Conservation (phyloP, 495 filamentous ascomycete genomes). For the Neurospora discreta region DNA sequence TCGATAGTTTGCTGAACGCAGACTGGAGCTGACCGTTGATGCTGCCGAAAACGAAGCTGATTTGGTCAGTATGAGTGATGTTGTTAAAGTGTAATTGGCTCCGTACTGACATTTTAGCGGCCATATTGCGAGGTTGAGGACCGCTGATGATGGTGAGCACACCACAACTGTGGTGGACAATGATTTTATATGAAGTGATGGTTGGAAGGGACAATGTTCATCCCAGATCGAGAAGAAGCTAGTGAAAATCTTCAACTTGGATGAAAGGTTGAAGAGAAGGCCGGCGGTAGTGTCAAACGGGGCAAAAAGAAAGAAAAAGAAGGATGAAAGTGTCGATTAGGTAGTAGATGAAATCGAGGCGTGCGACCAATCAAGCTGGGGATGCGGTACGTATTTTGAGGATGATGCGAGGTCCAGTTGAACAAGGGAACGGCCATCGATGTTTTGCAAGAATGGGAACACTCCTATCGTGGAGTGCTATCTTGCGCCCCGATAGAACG, state of each 20-base stretch:
- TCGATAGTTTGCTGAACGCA: slow-evolving; percentile 66
- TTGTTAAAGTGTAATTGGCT: slow-evolving; percentile 1
- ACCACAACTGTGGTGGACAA: not conserved
- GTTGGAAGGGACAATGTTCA: not conserved
- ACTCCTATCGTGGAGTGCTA: not conserved
- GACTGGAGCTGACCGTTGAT: slow-evolving; percentile 61
- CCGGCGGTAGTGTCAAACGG: not conserved
- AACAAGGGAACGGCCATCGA: not conserved
- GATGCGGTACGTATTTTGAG: not conserved
- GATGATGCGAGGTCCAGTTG: not conserved
- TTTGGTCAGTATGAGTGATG: slow-evolving; percentile 22
- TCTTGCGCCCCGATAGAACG: not conserved
- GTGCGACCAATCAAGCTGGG: not conserved
- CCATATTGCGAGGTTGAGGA: slow-evolving; percentile 9
- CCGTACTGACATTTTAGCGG: slow-evolving; percentile 22
- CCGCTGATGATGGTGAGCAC: not conserved
- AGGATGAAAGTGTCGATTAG: not conserved
- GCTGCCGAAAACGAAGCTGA: slow-evolving; percentile 70
- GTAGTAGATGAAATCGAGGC: not conserved
- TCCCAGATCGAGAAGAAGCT: not conserved
- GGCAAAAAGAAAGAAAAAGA: not conserved
- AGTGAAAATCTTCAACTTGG: not conserved
- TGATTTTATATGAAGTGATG: not conserved
- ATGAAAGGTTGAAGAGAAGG: not conserved
- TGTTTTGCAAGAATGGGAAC: not conserved